Percentiles rank a stretch among this genome's conserved stretches.
These are phyloP conservation scores for Sphenostylis stenocarpa DNA, from an alignment of 306 rosid genomes.

Conservation along the genomic window DNA sequence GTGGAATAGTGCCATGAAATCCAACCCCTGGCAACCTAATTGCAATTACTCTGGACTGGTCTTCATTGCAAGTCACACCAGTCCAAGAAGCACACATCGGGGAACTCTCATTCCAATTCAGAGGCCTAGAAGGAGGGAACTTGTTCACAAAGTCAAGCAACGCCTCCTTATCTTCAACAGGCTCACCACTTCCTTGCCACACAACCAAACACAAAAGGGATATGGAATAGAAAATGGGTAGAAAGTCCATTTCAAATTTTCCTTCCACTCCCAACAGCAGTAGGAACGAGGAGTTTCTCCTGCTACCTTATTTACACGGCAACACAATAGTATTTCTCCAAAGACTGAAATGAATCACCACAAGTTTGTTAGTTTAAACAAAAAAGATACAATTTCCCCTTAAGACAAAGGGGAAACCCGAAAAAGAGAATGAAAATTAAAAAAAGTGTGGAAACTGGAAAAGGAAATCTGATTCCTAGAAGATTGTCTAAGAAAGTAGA, in stretches of 20 bases:
- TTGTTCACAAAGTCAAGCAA: slow-evolving; percentile 67
- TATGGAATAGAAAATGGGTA: slow-evolving; percentile 41
- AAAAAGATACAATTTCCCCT: slow-evolving; percentile 10
- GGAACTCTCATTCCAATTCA: slow-evolving; percentile 67
- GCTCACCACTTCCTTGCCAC: slow-evolving; percentile 59
- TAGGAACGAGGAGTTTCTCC: slow-evolving; percentile 55
- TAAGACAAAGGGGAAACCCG: slow-evolving; percentile 29
- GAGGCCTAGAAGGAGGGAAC: slow-evolving; percentile 70
- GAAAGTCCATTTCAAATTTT: slow-evolving; percentile 41
- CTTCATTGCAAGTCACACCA: slow-evolving; percentile 76
- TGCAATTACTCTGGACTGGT: slow-evolving; percentile 56
- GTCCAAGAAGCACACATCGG: slow-evolving; percentile 74
- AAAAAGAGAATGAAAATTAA: slow-evolving; percentile 27
- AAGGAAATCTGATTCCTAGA: slow-evolving; percentile 60
- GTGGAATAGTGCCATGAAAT: slow-evolving; percentile 74
- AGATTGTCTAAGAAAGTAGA: slow-evolving; percentile 70
- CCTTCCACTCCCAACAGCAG: slow-evolving; percentile 34
- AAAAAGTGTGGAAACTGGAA: slow-evolving; percentile 6
- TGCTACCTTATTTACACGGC: slow-evolving; percentile 32
- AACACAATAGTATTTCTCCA: slow-evolving; percentile 22
- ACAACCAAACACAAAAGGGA: slow-evolving; percentile 47
- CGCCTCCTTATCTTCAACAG: slow-evolving; percentile 69
- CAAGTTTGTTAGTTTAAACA: slow-evolving; percentile 24
- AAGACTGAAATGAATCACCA: slow-evolving; percentile 35
- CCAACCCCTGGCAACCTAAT: slow-evolving; percentile 89